A percentile compares a stretch with the other conserved stretches of the same genome.
These are phyloP conservation scores for Blastobotrys robertii DNA, from an alignment of 805 yeast species.

Conservation along the genomic window DNA sequence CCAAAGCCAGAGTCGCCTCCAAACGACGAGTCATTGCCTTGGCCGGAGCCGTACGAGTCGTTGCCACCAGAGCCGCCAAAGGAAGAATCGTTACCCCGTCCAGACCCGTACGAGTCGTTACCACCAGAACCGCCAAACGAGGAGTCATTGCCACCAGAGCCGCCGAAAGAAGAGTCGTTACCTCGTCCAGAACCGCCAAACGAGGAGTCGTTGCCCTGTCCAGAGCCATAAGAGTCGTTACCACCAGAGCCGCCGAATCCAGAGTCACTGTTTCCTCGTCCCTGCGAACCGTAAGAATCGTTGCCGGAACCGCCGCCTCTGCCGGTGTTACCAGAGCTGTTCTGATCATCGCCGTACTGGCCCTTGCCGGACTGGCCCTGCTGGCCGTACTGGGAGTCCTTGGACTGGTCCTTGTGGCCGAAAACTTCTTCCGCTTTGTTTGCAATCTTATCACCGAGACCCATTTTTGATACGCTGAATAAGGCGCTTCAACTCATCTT, in stretches of 20 bases:
- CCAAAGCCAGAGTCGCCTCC: slow-evolving; percentile 19
- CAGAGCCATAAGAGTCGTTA: slow-evolving; percentile 20
- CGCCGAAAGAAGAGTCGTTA: slow-evolving; percentile 21
- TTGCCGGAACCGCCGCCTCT: slow-evolving; percentile 21
- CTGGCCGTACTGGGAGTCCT: slow-evolving; percentile 25
- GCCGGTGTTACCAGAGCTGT: slow-evolving; percentile 11
- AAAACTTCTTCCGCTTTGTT: slow-evolving; percentile 5
- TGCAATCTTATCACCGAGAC: slow-evolving; percentile 15
- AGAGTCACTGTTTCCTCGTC: slow-evolving; percentile 26
- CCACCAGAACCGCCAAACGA: slow-evolving; percentile 20
- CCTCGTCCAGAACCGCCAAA: slow-evolving; percentile 16
- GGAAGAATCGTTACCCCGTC: slow-evolving; percentile 17
- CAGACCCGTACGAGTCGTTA: slow-evolving; percentile 4
- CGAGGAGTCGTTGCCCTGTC: too few species aligned
- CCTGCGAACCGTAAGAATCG: slow-evolving; percentile 27
- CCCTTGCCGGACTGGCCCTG: slow-evolving; percentile 26
- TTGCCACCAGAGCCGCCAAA: slow-evolving; percentile 17
- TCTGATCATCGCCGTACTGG: slow-evolving; percentile 9
- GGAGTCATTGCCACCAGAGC: slow-evolving; percentile 12
- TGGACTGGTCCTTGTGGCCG: background rate
- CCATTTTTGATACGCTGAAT: slow-evolving; percentile 39
- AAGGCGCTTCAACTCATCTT: slow-evolving; percentile 87
- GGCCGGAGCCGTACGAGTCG: slow-evolving; percentile 21
- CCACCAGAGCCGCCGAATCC: slow-evolving; percentile 25
- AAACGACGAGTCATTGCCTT: slow-evolving; percentile 19